These are phyloP conservation scores for Samsoniella hepiali DNA, from an alignment of 2,329 filamentous ascomycete species.

Conservation along the genomic window DNA sequence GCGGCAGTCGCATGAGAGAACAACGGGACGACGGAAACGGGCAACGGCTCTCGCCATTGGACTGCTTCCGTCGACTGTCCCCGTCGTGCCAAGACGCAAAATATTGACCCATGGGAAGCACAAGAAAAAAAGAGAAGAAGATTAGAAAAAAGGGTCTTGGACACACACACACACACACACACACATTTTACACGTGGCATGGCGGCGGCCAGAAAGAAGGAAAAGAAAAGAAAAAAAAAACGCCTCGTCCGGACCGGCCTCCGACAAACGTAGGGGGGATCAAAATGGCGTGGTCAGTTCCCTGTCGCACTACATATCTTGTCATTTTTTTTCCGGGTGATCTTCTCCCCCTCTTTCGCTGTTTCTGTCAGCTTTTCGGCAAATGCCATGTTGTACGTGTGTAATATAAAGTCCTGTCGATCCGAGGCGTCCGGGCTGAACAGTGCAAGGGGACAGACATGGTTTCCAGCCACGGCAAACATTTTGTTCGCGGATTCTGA, in stretches of 20 bases:
- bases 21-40: background rate
- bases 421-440: background rate
- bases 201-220: too few relatives aligned
- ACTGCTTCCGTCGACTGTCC: too few relatives aligned
- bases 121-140: background rate
- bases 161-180: background rate
- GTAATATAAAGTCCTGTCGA: background rate
- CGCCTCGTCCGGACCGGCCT: conserved; percentile 2
- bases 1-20: background rate
- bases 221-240: background rate
- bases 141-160: background rate
- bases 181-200: too few relatives aligned
- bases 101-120: too few relatives aligned
- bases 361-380: background rate
- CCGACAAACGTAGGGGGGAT: background rate
- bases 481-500: too few relatives aligned
- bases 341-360: background rate
- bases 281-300: background rate
- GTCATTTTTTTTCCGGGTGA: background rate
- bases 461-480: background rate
- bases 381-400: too few relatives aligned
- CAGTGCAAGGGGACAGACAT: background rate
- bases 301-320: background rate
- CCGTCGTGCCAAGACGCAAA: too few relatives aligned
- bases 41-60: background rate